Percentiles rank a stretch among this genome's conserved stretches.
Conservation (phyloP, 176 grass and related monocot species). For the Hyparrhenia diplandra region DNA sequence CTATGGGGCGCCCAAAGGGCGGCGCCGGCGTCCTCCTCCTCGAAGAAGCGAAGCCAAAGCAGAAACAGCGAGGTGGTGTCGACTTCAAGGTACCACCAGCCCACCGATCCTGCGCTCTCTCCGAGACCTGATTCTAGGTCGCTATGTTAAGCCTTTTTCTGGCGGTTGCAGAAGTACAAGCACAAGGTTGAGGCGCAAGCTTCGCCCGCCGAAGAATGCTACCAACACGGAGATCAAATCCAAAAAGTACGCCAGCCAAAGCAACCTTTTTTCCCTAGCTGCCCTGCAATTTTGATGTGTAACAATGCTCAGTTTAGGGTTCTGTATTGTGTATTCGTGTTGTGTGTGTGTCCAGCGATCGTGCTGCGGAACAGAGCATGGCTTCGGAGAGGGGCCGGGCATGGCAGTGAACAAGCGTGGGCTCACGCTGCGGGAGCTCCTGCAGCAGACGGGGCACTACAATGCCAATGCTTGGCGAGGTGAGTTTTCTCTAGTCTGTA, state of each 20-base stretch:
- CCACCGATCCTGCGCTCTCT: background rate
- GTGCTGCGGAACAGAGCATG: slow-evolving; percentile 81
- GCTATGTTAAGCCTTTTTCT: background rate
- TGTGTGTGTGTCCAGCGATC: slow-evolving; percentile 28
- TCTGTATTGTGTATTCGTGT: background rate
- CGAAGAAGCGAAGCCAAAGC: slow-evolving; percentile 49
- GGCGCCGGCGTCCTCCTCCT: slow-evolving; percentile 11
- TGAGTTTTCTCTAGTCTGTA: background rate
- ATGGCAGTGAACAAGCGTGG: slow-evolving; percentile 81
- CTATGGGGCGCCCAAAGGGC: slow-evolving; percentile 44
- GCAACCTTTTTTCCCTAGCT: background rate
- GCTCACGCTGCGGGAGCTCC: slow-evolving; percentile 66
- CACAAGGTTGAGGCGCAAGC: slow-evolving; percentile 83
- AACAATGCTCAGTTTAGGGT: background rate
- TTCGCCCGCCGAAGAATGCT: slow-evolving; percentile 82
- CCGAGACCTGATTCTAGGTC: background rate
- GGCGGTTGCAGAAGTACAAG: slow-evolving; percentile 68
- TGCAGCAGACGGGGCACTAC: slow-evolving; percentile 59
- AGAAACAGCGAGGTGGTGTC: slow-evolving; percentile 55
- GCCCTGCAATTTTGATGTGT: background rate
- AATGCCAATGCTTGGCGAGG: slow-evolving; percentile 54
- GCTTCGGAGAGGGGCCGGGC: slow-evolving; percentile 64
- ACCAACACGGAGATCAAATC: slow-evolving; percentile 82
- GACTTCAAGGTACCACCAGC: slow-evolving; percentile 55
- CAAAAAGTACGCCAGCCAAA: slow-evolving; percentile 47